Evolutionary conservation across 345 rosid genomes (phyloP).

Genomic region (Kernera saxatilis): DNA sequence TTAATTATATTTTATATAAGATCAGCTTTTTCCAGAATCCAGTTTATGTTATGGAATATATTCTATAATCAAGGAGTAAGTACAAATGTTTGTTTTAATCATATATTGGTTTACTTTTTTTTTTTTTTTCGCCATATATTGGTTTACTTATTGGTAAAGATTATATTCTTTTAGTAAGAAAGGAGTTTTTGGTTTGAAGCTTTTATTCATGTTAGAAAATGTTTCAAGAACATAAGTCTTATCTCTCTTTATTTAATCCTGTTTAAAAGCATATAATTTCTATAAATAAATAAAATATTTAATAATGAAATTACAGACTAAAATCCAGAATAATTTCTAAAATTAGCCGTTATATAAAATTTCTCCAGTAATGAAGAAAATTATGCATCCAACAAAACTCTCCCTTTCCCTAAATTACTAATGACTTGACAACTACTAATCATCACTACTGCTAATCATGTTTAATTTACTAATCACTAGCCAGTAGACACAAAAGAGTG

Average conservation of each 20-base stretch:
- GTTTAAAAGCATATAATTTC: not conserved
- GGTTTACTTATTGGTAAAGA: not conserved
- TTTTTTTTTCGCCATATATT: no score
- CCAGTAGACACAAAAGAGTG: not conserved
- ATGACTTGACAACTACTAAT: no score
- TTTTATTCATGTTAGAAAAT: not conserved
- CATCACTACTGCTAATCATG: no score
- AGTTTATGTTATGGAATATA: constrained; percentile 26
- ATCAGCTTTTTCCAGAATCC: constrained; percentile 16
- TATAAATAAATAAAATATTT: no score
- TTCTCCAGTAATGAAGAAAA: no score
- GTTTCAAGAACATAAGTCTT: not conserved
- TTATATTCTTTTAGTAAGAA: not conserved
- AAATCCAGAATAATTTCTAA: no score
- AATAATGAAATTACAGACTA: no score
- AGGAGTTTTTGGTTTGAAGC: not conserved
- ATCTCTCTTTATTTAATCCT: not conserved
- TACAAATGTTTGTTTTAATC: not conserved
- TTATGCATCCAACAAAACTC: no score
- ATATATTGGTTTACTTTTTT: not conserved
- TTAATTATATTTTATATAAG: not conserved
- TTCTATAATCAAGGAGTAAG: constrained; percentile 11
- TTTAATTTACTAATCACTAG: no score
- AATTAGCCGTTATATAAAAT: no score
- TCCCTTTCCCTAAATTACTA: no score